Percentiles rank a stretch among this genome's conserved stretches.
These are phyloP conservation scores for Puccinia coronata DNA, from an alignment of 1,284 basidiomycete species.

Conservation along the genomic window DNA sequence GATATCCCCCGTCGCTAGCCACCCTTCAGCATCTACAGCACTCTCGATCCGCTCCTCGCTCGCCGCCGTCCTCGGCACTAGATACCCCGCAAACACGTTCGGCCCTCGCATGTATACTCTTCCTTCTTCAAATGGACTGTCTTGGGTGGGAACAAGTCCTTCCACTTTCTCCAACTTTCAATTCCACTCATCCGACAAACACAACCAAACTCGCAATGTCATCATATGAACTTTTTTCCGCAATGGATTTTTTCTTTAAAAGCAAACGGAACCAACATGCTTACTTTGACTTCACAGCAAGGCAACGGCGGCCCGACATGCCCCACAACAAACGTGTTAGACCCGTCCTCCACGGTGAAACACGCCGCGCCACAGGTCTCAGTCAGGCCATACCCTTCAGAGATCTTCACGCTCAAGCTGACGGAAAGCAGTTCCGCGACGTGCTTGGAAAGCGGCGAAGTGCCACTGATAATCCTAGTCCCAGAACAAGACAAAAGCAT, in stretches of 20 bases:
- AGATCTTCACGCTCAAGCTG: conserved; percentile 46
- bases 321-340: conserved; percentile 15
- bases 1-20: conserved; percentile 43
- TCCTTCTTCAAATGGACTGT: conserved; percentile 22
- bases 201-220: background rate
- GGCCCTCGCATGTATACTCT: conserved; percentile 27
- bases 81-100: conserved; percentile 32
- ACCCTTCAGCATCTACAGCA: conserved; percentile 22
- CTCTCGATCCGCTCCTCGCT: conserved; percentile 8
- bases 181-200: conserved; percentile 21
- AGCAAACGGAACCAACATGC: background rate
- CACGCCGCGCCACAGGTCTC: conserved; percentile 33
- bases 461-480: conserved; percentile 45
- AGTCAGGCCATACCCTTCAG: conserved; percentile 40
- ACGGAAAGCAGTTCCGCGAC: conserved; percentile 29
- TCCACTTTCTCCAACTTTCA: conserved; percentile 35
- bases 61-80: conserved; percentile 1
- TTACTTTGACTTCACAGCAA: conserved; percentile 48
- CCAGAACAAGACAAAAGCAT: background rate
- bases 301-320: conserved; percentile 41
- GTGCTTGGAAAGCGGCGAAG: conserved; percentile 31
- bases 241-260: too few species aligned
- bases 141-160: conserved; percentile 11
- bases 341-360: conserved; percentile 26
- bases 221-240: background rate